These are phyloP conservation scores for Ceratobasidium sp. DNA, from an alignment of 1,284 basidiomycete species.

Conservation along the genomic window DNA sequence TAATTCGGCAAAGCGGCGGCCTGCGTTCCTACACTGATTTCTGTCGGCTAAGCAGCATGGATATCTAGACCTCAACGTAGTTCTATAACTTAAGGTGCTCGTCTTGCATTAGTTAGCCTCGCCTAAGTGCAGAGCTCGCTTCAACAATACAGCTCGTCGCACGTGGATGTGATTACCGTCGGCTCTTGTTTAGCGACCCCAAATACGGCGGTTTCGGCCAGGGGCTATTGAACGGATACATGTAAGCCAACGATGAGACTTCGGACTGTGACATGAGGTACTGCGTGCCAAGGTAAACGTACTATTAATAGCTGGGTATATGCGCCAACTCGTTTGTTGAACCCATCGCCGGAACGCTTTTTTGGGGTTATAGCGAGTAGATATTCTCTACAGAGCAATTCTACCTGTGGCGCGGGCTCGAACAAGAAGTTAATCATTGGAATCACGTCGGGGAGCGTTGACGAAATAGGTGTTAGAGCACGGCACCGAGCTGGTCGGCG, in stretches of 20 bases:
- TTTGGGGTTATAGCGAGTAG: background rate
- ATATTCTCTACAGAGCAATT: background rate
- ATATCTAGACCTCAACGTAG: background rate
- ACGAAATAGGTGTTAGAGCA: background rate
- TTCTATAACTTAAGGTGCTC: background rate
- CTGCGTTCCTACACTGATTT: background rate
- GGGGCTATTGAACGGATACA: background rate
- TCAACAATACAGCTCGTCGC: background rate
- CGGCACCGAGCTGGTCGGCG: background rate
- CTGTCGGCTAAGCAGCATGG: background rate
- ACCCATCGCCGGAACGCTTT: background rate
- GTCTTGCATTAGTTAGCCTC: background rate
- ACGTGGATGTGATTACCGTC: background rate
- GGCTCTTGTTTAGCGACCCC: conserved; percentile 11
- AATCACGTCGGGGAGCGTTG: background rate
- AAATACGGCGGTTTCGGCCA: background rate
- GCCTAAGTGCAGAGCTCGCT: background rate
- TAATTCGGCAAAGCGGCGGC: background rate
- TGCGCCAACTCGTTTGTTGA: conserved; percentile 19
- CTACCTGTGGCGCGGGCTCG: background rate
- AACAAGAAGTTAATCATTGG: background rate
- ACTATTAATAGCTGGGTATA: conserved; percentile 12
- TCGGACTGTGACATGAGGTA: background rate
- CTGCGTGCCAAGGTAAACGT: background rate
- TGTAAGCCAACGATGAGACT: background rate